Conservation (phyloP, 257 asterid genomes). For the Rubia yunnanensis region DNA sequence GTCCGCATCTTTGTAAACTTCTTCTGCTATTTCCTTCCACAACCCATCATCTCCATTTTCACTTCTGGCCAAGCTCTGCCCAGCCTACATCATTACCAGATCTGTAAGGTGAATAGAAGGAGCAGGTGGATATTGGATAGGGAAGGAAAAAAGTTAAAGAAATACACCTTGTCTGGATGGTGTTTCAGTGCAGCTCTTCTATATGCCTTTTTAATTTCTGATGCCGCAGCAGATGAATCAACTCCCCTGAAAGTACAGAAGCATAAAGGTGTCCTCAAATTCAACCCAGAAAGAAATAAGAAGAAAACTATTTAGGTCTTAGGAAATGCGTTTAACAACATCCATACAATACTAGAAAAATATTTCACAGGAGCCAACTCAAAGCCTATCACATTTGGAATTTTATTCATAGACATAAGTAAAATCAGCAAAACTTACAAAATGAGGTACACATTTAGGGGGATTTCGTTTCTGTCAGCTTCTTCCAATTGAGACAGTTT, state of each 20-base stretch:
- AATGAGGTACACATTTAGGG: constrained; percentile 83
- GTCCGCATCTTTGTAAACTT: constrained; percentile 76
- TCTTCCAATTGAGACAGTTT: constrained; percentile 76
- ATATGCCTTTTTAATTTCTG: constrained; percentile 86
- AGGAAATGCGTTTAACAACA: not conserved
- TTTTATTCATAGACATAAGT: not conserved
- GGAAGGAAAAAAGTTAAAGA: constrained; percentile 14
- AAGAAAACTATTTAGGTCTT: not conserved
- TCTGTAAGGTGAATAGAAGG: constrained; percentile 2
- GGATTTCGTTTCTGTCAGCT: constrained; percentile 60
- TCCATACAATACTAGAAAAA: too few species aligned
- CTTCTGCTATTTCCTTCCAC: constrained; percentile 82
- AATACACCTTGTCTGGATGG: constrained; percentile 94
- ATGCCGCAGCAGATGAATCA: constrained; percentile 69
- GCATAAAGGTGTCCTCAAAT: constrained; percentile 8
- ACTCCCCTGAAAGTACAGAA: constrained; percentile 67
- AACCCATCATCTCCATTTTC: constrained; percentile 67
- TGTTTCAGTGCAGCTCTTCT: constrained; percentile 88
- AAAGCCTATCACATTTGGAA: not conserved
- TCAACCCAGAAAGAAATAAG: not conserved
- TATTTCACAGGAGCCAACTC: not conserved
- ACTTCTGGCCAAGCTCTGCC: constrained; percentile 64
- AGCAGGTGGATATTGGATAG: not conserved
- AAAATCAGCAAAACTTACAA: constrained; percentile 45
- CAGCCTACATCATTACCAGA: constrained; percentile 45